phyloP scores from a whole-genome alignment of 345 rosid genomes.

The Moricandia moricandioides region DNA sequence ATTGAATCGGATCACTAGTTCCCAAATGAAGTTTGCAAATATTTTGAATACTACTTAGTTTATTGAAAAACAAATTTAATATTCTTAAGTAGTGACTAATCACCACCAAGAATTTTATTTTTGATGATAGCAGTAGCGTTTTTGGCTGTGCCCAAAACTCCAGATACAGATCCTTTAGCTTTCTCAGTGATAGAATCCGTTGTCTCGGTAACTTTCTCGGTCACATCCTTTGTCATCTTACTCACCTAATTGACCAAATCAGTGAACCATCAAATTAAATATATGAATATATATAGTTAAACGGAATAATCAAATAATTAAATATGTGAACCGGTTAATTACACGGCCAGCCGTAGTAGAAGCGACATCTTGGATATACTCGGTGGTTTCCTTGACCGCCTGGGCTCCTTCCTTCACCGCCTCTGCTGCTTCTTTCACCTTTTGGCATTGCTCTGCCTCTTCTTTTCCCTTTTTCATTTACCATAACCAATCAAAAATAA shows the following conservation, averaged over 20 bases:
- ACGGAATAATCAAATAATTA: background rate
- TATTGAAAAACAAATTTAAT: conserved; percentile 4
- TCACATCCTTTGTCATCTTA: conserved; percentile 42
- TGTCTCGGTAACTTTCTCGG: conserved; percentile 36
- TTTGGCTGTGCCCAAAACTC: conserved; percentile 36
- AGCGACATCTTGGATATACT: conserved; percentile 38
- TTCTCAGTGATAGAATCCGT: conserved; percentile 34
- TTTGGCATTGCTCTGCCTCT: conserved; percentile 46
- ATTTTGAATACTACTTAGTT: background rate
- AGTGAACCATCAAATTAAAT: background rate
- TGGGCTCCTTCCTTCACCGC: conserved; percentile 61
- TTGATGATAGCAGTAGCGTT: conserved; percentile 36
- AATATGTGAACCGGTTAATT: background rate
- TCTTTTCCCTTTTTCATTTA: conserved; percentile 38
- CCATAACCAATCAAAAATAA: background rate
- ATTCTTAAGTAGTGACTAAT: background rate
- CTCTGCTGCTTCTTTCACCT: conserved; percentile 62
- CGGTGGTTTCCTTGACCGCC: conserved; percentile 48
- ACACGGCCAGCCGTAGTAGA: conserved; percentile 40
- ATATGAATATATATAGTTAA: background rate
- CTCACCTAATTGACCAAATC: conserved; percentile 25
- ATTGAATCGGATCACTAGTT: background rate
- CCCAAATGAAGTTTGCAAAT: background rate
- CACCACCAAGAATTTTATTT: conserved; percentile 30
- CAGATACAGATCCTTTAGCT: conserved; percentile 39